Evolutionary conservation across 169 alveolate genomes (phyloP), one percentile per base, ranked within the genome.

Genomic region (Cryptosporidium andersoni): DNA sequence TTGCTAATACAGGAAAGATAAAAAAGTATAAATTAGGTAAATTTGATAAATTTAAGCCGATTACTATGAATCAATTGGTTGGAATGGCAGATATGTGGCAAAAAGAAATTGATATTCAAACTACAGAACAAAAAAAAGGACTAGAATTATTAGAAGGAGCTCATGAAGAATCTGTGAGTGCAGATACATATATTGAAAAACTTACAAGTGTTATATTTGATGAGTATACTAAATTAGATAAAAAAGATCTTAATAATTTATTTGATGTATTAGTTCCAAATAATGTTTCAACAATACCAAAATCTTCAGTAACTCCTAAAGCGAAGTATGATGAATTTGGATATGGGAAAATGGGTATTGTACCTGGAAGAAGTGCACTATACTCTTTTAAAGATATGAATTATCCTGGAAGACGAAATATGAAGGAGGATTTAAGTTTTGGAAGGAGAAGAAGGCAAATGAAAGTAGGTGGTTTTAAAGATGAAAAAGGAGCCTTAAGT

Each of bases 1-100:
- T 45, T 25, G 55, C 85, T 40, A 74, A 74, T 25, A 74, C 55
- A 43, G 85, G 85, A 6, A 9, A 36, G 7, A 40, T 74, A n/a
- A 64, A 68, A 45, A 74, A 74, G 12, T 49, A 58, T 39, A 74
- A 58, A 51, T n/a, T 14, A 6, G 25, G 9, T 9, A 55, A 74
- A 37, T 5, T 58, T 11, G 4, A 8, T 42, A 68, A 74, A 8
- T 43, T 42, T 16, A 68, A 74, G 0, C 85, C 85, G 12, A 34
- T 74, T 36, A 55, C 64, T n/a, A 58, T 14, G n/a, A 39, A 58
- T 5, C 14, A 74, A 11, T 34, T 74, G 2, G 60, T 74, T n/a
- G 45, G 52, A 6, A 74, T 58, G 68, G 55, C 85, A n/a, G 40
- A 49, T 43, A 55, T 25, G 4, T 74, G 85, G 85, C 12, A 34